phyloP scores from a whole-genome alignment of 768 basidiomycete species.

The Mycena crocata region DNA sequence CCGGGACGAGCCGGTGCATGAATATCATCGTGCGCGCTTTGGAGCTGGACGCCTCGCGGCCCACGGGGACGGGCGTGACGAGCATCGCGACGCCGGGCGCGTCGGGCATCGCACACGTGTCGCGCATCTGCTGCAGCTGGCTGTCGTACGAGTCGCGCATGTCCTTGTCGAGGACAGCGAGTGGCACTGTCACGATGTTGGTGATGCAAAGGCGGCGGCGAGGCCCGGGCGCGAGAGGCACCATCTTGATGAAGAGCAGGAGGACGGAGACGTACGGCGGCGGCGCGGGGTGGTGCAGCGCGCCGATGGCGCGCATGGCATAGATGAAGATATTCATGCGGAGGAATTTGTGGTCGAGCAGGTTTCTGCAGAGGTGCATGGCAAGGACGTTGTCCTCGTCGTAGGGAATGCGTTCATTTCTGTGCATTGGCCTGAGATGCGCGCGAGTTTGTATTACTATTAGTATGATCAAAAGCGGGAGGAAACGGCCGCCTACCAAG shows the following conservation, averaged over 20 bases:
- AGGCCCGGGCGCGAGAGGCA: not conserved
- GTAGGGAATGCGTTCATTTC: not conserved
- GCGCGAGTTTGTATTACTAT: too few relatives aligned
- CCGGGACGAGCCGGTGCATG: conserved; percentile 13
- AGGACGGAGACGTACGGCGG: conserved; percentile 14
- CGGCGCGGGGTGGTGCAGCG: conserved; percentile 11
- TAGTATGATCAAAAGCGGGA: too few relatives aligned
- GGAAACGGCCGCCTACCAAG: too few relatives aligned
- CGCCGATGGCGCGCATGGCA: conserved; percentile 20
- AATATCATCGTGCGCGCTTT: not conserved
- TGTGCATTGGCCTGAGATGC: conserved; percentile 4
- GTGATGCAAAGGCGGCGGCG: conserved; percentile 1
- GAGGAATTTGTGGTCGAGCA: conserved; percentile 11
- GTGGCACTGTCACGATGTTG: conserved; percentile 13
- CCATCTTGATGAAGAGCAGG: conserved; percentile 7
- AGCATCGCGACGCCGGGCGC: conserved; percentile 3
- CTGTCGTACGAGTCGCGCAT: not conserved
- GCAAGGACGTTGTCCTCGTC: conserved; percentile 1
- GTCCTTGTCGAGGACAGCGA: conserved; percentile 8
- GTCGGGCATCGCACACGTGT: not conserved
- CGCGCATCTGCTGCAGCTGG: not conserved
- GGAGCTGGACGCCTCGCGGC: not conserved
- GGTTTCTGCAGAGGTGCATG: conserved; percentile 1
- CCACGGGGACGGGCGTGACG: not conserved
- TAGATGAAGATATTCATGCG: not conserved